Evolutionary conservation across 2,329 filamentous ascomycete species (phyloP).

Genomic region (Helotiales sp.): DNA sequence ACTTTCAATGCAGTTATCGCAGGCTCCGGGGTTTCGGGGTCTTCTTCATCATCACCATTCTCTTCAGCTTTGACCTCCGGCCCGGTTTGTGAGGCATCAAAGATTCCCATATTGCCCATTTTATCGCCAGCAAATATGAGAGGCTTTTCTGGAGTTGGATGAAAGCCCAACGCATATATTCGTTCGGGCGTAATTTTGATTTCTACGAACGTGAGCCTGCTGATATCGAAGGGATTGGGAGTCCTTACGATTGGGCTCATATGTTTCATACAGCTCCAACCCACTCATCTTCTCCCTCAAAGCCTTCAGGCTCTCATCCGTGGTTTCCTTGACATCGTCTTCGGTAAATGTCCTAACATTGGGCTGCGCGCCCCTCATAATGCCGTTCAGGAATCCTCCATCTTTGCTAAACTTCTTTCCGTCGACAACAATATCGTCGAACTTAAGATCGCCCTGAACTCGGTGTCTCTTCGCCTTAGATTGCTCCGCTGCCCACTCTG

Average conservation of each 20-base stretch:
- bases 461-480: slow-evolving; percentile 63
- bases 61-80: slow-evolving; percentile 54
- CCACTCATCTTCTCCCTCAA: slow-evolving; percentile 75
- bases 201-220: slow-evolving; percentile 46
- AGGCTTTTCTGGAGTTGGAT: slow-evolving; percentile 82
- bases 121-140: slow-evolving; percentile 95
- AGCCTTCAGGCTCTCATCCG: slow-evolving; percentile 71
- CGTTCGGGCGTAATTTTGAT: slow-evolving; percentile 91
- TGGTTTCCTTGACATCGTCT: slow-evolving; percentile 79
- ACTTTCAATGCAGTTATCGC: slow-evolving; percentile 88
- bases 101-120: slow-evolving; percentile 84
- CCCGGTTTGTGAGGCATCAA: slow-evolving; percentile 77
- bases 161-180: slow-evolving; percentile 84
- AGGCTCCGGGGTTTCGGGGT: slow-evolving; percentile 66
- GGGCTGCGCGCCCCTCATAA: slow-evolving; percentile 71
- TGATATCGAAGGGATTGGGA: background rate
- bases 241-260: slow-evolving; percentile 71
- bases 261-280: slow-evolving; percentile 79
- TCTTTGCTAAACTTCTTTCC: slow-evolving; percentile 74
- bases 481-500: slow-evolving; percentile 54
- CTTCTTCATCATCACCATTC: slow-evolving; percentile 66
- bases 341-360: slow-evolving; percentile 83
- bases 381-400: slow-evolving; percentile 63
- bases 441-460: slow-evolving; percentile 66
- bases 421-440: slow-evolving; percentile 77